Percentiles rank a stretch among this genome's conserved stretches.
Evolutionary conservation across 2,329 filamentous ascomycete species (phyloP).

Genomic region (Aureobasidium sp.): DNA sequence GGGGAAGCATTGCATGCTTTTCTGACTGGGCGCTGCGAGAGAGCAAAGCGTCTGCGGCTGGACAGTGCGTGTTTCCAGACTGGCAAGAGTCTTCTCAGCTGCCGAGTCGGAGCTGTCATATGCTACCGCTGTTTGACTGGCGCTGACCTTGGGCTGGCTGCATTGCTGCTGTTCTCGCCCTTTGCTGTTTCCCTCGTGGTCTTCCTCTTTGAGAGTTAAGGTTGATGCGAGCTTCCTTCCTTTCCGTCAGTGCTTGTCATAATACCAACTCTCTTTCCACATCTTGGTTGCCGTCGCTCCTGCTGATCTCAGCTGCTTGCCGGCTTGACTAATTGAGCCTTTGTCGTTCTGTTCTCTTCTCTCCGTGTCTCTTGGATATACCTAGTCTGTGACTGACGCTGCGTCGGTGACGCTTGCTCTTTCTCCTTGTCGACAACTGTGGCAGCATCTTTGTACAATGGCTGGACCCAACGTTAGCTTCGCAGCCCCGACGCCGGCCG

Average conservation of each 20-base stretch:
- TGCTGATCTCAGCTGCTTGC: background rate
- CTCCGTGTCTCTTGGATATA: background rate
- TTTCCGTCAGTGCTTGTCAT: constrained; percentile 11
- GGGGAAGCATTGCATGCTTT: background rate
- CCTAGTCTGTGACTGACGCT: background rate
- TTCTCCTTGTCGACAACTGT: background rate
- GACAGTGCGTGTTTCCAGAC: background rate
- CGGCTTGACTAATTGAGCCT: background rate
- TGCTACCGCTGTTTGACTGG: background rate
- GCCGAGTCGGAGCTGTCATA: constrained; percentile 3
- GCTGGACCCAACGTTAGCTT: constrained; percentile 11
- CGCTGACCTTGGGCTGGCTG: constrained; percentile 5
- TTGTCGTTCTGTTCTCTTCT: background rate
- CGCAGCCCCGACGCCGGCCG: background rate
- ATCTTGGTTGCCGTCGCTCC: background rate
- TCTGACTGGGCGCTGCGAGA: background rate
- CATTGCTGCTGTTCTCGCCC: background rate
- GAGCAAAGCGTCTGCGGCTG: background rate
- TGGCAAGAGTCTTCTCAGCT: background rate
- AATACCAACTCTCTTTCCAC: background rate
- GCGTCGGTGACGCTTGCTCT: background rate
- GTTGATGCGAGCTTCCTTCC: constrained; percentile 1
- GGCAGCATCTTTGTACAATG: background rate
- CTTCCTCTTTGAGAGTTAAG: background rate
- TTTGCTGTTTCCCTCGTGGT: background rate